Conservation (phyloP, 2,329 filamentous ascomycete genomes). For the Arachnopeziza araneosa region DNA sequence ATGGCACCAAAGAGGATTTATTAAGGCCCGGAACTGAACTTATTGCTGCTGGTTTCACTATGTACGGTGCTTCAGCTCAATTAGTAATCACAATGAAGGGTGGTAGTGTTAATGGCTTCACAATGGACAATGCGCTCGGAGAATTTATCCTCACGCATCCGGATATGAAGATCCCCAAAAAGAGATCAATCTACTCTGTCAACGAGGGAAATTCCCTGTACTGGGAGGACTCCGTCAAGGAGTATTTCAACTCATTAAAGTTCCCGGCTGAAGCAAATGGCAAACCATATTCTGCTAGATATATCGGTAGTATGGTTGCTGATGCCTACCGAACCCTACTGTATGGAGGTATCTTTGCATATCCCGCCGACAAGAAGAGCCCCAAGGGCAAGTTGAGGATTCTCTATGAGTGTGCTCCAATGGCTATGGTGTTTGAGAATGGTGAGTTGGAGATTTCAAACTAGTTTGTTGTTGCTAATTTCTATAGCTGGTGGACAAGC, state of each 20-base stretch:
- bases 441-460: slow-evolving; percentile 50
- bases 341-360: slow-evolving; percentile 96
- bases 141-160: slow-evolving; percentile 99
- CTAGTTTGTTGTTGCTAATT: slow-evolving; percentile 4
- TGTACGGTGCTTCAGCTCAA: slow-evolving; percentile 97
- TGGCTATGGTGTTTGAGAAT: slow-evolving; percentile 97
- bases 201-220: slow-evolving; percentile 98
- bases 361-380: slow-evolving; percentile 96
- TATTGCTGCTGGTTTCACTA: slow-evolving; percentile 95
- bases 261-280: slow-evolving; percentile 59
- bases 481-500: slow-evolving; percentile 79
- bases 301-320: slow-evolving; percentile 97
- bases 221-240: slow-evolving; percentile 83
- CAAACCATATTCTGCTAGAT: slow-evolving; percentile 91
- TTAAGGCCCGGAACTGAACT: slow-evolving; percentile 86
- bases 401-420: slow-evolving; percentile 95
- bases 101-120: slow-evolving; percentile 93
- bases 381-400: slow-evolving; percentile 98
- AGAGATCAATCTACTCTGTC: slow-evolving; percentile 87
- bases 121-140: slow-evolving; percentile 89
- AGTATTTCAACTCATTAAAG: slow-evolving; percentile 89
- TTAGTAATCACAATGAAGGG: slow-evolving; percentile 96
- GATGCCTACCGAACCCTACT: slow-evolving; percentile 94
- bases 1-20: slow-evolving; percentile 76
- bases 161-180: slow-evolving; percentile 79